Percentiles rank a stretch among this genome's conserved stretches.
Conservation (phyloP, 371 early-diverging fungal genomes). For the Lichtheimia ramosa region DNA sequence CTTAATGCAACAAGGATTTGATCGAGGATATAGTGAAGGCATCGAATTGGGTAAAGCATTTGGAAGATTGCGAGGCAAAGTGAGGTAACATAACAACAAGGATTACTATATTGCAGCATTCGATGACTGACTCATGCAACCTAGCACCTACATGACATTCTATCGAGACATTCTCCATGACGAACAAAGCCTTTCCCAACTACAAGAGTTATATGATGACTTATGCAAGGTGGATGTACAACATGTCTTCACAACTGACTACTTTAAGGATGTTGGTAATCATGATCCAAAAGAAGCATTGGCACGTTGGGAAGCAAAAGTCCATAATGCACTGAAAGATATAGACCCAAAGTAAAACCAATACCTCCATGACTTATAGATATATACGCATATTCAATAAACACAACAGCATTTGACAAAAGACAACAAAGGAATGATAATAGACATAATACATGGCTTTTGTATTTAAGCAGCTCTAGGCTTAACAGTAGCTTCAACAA, state of each 20-base stretch:
- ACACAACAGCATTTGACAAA: neutral
- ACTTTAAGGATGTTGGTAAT: conserved; percentile 19
- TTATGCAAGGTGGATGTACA: conserved; percentile 32
- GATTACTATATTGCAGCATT: neutral
- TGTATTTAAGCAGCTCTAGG: conserved; percentile 3
- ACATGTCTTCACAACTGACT: conserved; percentile 33
- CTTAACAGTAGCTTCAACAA: conserved; percentile 31
- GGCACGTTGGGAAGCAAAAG: conserved; percentile 7
- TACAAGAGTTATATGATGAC: conserved; percentile 29
- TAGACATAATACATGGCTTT: neutral
- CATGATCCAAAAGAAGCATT: conserved; percentile 1
- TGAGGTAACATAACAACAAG: conserved; percentile 33
- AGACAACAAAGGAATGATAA: neutral
- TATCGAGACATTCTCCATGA: conserved; percentile 28
- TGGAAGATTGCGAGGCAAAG: conserved; percentile 52
- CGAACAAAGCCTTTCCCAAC: conserved; percentile 15
- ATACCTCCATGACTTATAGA: neutral
- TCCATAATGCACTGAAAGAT: neutral
- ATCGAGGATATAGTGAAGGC: conserved; percentile 57
- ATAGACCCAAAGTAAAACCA: neutral
- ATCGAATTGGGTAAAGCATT: conserved; percentile 41
- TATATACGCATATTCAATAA: neutral
- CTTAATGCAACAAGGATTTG: conserved; percentile 64
- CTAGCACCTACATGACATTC: conserved; percentile 31
- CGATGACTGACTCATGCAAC: neutral